A percentile compares a stretch with the other conserved stretches of the same genome.
Conservation (phyloP, 176 grass and related monocot genomes). For the Oryza meyeriana region DNA sequence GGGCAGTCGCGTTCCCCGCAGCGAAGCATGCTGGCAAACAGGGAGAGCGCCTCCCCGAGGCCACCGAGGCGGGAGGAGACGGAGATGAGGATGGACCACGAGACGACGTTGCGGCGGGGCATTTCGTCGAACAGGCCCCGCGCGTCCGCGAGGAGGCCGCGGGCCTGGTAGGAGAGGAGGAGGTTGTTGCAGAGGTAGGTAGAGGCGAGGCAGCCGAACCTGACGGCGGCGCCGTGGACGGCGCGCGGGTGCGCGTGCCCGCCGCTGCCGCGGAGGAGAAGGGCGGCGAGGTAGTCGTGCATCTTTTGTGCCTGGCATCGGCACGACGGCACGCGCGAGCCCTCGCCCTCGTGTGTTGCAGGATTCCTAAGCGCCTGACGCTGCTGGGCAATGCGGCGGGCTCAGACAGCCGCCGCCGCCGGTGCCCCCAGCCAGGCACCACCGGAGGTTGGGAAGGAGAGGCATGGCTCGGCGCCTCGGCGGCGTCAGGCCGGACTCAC, state of each 20-base stretch:
- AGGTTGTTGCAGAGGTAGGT: slow-evolving; percentile 57
- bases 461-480: background rate
- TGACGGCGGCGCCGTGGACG: slow-evolving; percentile 35
- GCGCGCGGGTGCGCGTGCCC: slow-evolving; percentile 8
- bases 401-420: background rate
- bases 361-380: background rate
- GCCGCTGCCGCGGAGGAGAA: slow-evolving; percentile 25
- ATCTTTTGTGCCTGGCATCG: slow-evolving; percentile 30
- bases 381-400: background rate
- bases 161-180: background rate
- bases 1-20: background rate
- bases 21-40: slow-evolving; percentile 40
- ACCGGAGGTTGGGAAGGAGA: background rate
- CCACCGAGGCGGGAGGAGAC: slow-evolving; percentile 24
- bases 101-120: slow-evolving; percentile 44
- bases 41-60: slow-evolving; percentile 23
- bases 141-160: slow-evolving; percentile 19
- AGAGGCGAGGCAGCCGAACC: slow-evolving; percentile 48
- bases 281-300: slow-evolving; percentile 40
- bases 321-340: background rate
- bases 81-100: slow-evolving; percentile 52
- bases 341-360: background rate
- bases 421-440: background rate
- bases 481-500: background rate
- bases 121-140: slow-evolving; percentile 62